These are phyloP conservation scores for Penicillium dipodomyicola DNA, from an alignment of 495 filamentous ascomycete species.

Conservation along the genomic window DNA sequence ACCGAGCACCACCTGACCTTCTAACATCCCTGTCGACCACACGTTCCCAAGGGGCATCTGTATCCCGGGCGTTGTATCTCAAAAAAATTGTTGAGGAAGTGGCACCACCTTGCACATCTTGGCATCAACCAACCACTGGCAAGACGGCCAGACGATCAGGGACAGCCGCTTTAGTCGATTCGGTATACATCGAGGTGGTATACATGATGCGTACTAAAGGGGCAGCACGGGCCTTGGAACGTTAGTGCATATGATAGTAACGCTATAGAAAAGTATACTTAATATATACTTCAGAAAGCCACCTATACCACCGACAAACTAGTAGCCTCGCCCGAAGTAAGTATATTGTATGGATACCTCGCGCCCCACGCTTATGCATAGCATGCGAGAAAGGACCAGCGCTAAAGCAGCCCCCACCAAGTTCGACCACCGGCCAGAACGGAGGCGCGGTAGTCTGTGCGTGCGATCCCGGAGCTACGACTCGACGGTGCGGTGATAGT, in stretches of 20 bases:
- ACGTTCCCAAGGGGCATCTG: slow-evolving; percentile 8
- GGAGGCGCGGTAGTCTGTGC: slow-evolving; percentile 29
- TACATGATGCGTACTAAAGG: slow-evolving; percentile 1
- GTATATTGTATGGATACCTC: neutral
- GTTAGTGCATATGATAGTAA: neutral
- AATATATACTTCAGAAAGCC: neutral
- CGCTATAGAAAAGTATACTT: neutral
- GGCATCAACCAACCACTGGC: slow-evolving; percentile 1
- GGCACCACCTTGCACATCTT: slow-evolving; percentile 9
- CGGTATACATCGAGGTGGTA: neutral
- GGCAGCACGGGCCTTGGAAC: slow-evolving; percentile 8
- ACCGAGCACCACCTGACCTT: slow-evolving; percentile 14
- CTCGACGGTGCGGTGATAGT: slow-evolving; percentile 21
- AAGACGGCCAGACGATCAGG: slow-evolving; percentile 10
- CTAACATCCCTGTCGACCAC: slow-evolving; percentile 4
- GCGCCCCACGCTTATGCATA: slow-evolving; percentile 17
- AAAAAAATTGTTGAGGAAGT: slow-evolving; percentile 1
- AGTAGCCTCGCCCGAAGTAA: neutral
- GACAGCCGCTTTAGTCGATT: slow-evolving; percentile 11
- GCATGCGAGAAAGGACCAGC: slow-evolving; percentile 3
- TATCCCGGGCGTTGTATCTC: neutral
- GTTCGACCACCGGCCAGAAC: slow-evolving; percentile 24
- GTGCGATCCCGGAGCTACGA: slow-evolving; percentile 19
- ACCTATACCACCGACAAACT: neutral
- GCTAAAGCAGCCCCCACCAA: slow-evolving; percentile 7